phyloP scores from a whole-genome alignment of 768 basidiomycete genomes.

The Amanita thiersii region DNA sequence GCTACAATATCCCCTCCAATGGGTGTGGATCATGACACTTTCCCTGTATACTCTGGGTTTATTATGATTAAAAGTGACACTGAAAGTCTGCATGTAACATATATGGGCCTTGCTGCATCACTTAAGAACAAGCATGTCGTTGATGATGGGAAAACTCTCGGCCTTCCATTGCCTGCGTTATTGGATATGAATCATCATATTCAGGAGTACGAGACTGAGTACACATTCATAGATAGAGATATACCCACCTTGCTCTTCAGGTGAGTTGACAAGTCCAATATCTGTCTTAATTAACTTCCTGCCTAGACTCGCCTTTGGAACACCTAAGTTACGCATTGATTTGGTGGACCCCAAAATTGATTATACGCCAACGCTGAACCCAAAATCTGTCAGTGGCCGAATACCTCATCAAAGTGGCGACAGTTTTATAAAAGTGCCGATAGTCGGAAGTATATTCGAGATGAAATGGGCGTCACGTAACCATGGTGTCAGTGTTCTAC shows the following conservation, averaged over 20 bases:
- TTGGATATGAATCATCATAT: slow-evolving; percentile 33
- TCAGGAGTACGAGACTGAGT: slow-evolving; percentile 31
- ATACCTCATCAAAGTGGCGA: too few relatives aligned
- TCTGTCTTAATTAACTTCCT: slow-evolving; percentile 1
- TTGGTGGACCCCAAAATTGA: slow-evolving; percentile 36
- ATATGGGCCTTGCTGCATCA: slow-evolving; percentile 34
- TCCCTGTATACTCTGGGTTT: slow-evolving; percentile 56
- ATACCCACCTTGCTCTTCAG: slow-evolving; percentile 33
- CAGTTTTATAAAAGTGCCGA: too few relatives aligned
- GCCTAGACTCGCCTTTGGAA: slow-evolving; percentile 37
- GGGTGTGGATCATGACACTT: slow-evolving; percentile 32
- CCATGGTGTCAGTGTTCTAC: too few relatives aligned
- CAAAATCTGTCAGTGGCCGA: slow-evolving; percentile 17
- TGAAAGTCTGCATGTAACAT: slow-evolving; percentile 34
- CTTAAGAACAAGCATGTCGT: slow-evolving; percentile 42
- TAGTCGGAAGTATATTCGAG: too few relatives aligned
- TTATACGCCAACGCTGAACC: slow-evolving; percentile 30
- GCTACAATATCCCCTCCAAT: slow-evolving; percentile 40
- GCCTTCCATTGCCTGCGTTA: slow-evolving; percentile 32
- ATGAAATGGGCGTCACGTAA: too few relatives aligned
- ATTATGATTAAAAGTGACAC: slow-evolving; percentile 33
- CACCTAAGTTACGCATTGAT: slow-evolving; percentile 35
- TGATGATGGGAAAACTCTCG: slow-evolving; percentile 40
- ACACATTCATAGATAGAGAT: slow-evolving; percentile 35
- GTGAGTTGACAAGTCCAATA: slow-evolving; percentile 12